Percentiles rank a stretch among this genome's conserved stretches.
phyloP scores from a whole-genome alignment of 108 stramenopile genomes.

The Seminavis robusta region DNA sequence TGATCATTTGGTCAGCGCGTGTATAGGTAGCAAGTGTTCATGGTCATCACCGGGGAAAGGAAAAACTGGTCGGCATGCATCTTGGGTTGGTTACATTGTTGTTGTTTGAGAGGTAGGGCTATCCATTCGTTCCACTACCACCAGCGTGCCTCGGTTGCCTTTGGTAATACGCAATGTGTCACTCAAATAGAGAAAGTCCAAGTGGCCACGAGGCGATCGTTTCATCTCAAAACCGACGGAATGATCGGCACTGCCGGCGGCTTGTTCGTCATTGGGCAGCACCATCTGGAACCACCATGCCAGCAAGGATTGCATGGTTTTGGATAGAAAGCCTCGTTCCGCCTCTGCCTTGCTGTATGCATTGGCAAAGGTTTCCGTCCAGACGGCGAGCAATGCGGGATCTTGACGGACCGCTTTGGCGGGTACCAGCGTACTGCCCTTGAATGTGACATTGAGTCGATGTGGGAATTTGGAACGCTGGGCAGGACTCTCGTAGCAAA shows the following conservation, averaged over 20 bases:
- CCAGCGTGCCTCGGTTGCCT: constrained; percentile 50
- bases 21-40: too few species aligned
- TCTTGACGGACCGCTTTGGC: constrained; percentile 7
- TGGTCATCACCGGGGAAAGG: too few species aligned
- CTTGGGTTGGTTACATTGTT: too few species aligned
- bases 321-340: constrained; percentile 22
- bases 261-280: constrained; percentile 21
- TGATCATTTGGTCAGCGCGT: too few species aligned
- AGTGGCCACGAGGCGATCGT: constrained; percentile 27
- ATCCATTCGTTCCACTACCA: constrained; percentile 56
- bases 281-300: constrained; percentile 40
- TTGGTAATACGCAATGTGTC: constrained; percentile 52
- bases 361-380: constrained; percentile 46
- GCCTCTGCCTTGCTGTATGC: constrained; percentile 27
- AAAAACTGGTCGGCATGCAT: too few species aligned
- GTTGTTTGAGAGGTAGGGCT: too few species aligned
- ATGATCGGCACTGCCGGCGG: not conserved
- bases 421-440: constrained; percentile 28
- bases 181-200: constrained; percentile 62
- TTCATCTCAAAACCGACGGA: constrained; percentile 35
- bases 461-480: too few species aligned
- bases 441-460: constrained; percentile 37
- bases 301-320: constrained; percentile 24
- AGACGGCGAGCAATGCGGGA: constrained; percentile 12
- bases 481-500: constrained; percentile 19